Percentiles rank a stretch among this genome's conserved stretches.
Evolutionary conservation across 139 green algal genomes (phyloP).

Genomic region (Chlamydomonas sp.): DNA sequence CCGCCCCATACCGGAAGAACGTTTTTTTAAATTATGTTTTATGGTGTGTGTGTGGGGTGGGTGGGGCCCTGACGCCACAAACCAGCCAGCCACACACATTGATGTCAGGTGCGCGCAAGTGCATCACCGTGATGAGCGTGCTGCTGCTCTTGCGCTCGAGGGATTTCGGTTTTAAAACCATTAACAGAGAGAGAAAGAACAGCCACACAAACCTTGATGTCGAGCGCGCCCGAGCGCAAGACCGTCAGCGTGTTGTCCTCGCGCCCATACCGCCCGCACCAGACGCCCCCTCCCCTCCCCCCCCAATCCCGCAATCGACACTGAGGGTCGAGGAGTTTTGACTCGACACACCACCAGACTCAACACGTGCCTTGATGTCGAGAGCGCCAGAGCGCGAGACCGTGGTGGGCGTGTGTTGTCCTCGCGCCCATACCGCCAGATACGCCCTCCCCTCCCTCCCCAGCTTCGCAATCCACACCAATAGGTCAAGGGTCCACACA

Average conservation of each 20-base stretch:
- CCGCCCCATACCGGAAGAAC: no score
- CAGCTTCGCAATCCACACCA: no score
- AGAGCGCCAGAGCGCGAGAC: constrained; percentile 44
- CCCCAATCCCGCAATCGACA: no score
- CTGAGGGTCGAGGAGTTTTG: no score
- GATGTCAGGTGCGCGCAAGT: constrained; percentile 47
- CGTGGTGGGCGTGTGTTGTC: constrained; percentile 38
- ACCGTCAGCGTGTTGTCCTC: background rate
- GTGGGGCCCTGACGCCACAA: no score
- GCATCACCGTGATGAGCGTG: background rate
- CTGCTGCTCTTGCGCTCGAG: no score
- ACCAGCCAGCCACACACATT: no score
- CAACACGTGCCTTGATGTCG: constrained; percentile 50
- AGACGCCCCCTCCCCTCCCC: background rate
- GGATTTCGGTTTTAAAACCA: no score
- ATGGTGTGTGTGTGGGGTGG: no score
- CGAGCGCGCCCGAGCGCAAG: no score
- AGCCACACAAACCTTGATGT: background rate
- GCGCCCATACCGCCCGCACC: background rate
- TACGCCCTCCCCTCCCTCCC: background rate
- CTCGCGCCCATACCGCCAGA: background rate
- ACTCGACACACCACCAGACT: background rate
- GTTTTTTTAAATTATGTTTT: no score
- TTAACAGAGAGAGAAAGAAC: background rate
- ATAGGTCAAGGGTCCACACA: background rate